Evolutionary conservation across 2,329 filamentous ascomycete genomes (phyloP).

Genomic region (Arthrobotrys sinensis): DNA sequence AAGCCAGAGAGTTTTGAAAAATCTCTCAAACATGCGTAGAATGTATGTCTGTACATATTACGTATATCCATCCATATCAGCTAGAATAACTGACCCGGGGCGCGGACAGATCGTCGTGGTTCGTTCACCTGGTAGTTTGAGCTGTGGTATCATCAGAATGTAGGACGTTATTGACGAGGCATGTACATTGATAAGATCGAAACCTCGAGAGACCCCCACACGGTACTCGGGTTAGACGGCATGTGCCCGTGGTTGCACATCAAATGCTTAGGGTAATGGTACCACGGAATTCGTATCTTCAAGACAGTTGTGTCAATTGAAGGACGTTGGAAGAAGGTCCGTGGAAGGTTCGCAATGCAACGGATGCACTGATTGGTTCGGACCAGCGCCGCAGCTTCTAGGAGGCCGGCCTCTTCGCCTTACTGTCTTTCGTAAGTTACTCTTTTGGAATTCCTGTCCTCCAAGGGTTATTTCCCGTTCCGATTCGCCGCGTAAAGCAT

Average conservation of each 20-base stretch:
- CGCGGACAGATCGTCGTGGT: not conserved
- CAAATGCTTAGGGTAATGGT: not conserved
- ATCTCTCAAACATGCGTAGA: slow-evolving; percentile 23
- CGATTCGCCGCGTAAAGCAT: slow-evolving; percentile 25
- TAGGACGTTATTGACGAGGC: slow-evolving; percentile 6
- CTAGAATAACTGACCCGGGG: slow-evolving; percentile 14
- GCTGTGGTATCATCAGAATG: slow-evolving; percentile 3
- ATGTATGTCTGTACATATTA: slow-evolving; percentile 22
- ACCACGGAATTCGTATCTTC: not conserved
- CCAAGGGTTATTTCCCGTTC: slow-evolving; percentile 2
- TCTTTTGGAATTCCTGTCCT: slow-evolving; percentile 15
- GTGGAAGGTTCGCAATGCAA: slow-evolving; percentile 16
- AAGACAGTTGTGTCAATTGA: slow-evolving; percentile 6
- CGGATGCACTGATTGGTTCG: slow-evolving; percentile 30
- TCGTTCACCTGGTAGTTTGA: slow-evolving; percentile 6
- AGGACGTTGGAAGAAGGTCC: slow-evolving; percentile 4
- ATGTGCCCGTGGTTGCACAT: not conserved
- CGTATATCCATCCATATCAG: slow-evolving; percentile 5
- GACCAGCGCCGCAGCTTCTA: slow-evolving; percentile 10
- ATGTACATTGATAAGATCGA: slow-evolving; percentile 18
- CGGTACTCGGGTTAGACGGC: not conserved
- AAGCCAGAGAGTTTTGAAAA: slow-evolving; percentile 1
- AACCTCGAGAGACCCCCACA: slow-evolving; percentile 1
- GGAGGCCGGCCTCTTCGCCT: not conserved
- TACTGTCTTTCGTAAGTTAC: slow-evolving; percentile 9